phyloP scores from a whole-genome alignment of 352 stramenopile genomes.

The Blastocystis sp. region DNA sequence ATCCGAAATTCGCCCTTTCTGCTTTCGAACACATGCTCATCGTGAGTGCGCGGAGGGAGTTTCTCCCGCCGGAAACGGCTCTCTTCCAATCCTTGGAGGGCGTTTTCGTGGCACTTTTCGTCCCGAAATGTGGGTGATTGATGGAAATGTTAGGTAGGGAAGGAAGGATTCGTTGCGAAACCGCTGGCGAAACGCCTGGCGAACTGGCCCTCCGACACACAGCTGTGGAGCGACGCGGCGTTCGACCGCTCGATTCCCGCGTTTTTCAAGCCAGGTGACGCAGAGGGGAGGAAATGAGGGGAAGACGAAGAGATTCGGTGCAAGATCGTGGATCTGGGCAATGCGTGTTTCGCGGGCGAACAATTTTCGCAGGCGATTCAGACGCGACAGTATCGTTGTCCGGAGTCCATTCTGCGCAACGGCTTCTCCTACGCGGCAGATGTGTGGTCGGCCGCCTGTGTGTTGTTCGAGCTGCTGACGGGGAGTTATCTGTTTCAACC shows the following conservation, averaged over 20 bases:
- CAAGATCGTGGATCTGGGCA: conserved; percentile 92
- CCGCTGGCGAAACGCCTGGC: conserved; percentile 30
- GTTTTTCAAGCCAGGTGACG: conserved; percentile 1
- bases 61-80: conserved; percentile 30
- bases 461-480: conserved; percentile 96
- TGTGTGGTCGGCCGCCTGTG: conserved; percentile 93
- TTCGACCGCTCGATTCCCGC: neutral
- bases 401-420: conserved; percentile 88
- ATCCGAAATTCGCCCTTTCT: conserved; percentile 28
- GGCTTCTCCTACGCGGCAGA: conserved; percentile 93
- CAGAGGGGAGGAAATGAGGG: neutral
- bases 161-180: neutral
- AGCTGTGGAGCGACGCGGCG: neutral
- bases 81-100: conserved; percentile 18
- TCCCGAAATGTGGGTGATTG: neutral
- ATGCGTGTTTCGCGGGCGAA: conserved; percentile 94
- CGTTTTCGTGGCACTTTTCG: conserved; percentile 4
- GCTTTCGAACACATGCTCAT: conserved; percentile 32
- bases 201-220: conserved; percentile 21
- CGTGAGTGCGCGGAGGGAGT: neutral
- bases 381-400: conserved; percentile 95
- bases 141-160: neutral
- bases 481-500: conserved; percentile 97
- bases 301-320: conserved; percentile 64
- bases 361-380: conserved; percentile 99